Evolutionary conservation across 2,329 filamentous ascomycete genomes (phyloP), one percentile per base, ranked within the genome.

Genomic region (Pseudogymnoascus sp.): DNA sequence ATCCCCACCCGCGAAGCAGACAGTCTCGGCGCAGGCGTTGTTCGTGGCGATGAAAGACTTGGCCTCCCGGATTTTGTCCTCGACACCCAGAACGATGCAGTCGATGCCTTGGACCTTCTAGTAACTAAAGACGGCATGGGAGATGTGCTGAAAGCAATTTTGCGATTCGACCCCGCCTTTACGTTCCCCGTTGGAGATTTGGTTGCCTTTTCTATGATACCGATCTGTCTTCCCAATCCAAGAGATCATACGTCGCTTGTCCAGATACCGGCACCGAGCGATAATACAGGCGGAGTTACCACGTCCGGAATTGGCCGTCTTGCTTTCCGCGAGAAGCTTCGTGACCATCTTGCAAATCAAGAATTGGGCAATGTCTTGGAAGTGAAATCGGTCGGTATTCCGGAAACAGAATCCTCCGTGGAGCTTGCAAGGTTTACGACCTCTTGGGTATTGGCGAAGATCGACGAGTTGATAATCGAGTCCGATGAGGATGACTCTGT

Each of bases 191-290:
- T 65, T 33, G 68, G 61, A 2, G 68, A 70, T 62, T 38, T 70
- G 7, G 63, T 69, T 11, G 68, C 68, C n/a, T 47, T 70, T 17
- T 64, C 64, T 13, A 63, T 60, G n/a, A 15, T 11, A 8, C 47
- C 59, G 11, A 63, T 63, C 15, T 63, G 68, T 13, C 60, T 62
- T 61, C 47, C 50, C 21, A 33, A 57, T 33, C 26, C 1, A 31
- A n/a, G 1, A 19, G 50, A 33, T 4, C 17, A 57, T 57, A 33
- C 33, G 50, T 57, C 50, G 26, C 65, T 68, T 5, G 66, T 69
- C 31, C 68, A 70, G 62, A 64, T 70, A 7, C 68, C 68, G 35
- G 67, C 68, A 17, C 68, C 68, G n/a, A 69, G 68, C 36, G 68
- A 68, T 9, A 68, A 70, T 63, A 59, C 66, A 8, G 53, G 64